Percentiles rank a stretch among this genome's conserved stretches.
These are phyloP conservation scores for Flammula alnicola DNA, from an alignment of 1,284 basidiomycete species.

Conservation along the genomic window DNA sequence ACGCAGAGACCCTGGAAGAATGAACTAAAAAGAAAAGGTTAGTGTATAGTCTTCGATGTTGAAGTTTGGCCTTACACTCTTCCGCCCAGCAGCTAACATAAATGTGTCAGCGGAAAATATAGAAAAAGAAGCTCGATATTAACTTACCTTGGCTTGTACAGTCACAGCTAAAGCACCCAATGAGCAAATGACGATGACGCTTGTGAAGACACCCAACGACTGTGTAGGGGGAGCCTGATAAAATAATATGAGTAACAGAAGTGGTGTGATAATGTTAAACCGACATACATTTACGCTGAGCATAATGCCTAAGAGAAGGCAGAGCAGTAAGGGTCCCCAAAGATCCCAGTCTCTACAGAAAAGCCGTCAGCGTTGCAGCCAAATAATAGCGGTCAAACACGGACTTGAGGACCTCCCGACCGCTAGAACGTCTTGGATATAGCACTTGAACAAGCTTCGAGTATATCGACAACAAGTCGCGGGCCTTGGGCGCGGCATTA, in stretches of 20 bases:
- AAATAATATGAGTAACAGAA: conserved; percentile 6
- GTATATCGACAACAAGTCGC: conserved; percentile 89
- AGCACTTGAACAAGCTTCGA: conserved; percentile 91
- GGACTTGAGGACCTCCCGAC: conserved; percentile 81
- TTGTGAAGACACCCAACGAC: conserved; percentile 88
- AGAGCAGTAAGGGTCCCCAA: conserved; percentile 92
- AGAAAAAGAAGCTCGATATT: not conserved
- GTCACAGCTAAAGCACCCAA: conserved; percentile 89
- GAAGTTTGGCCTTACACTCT: conserved; percentile 78
- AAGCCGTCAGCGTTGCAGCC: not conserved
- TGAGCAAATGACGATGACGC: conserved; percentile 90
- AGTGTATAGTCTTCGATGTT: not conserved
- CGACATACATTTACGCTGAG: conserved; percentile 82
- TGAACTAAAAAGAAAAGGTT: conserved; percentile 63
- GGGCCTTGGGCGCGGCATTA: conserved; percentile 54
- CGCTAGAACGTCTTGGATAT: conserved; percentile 78
- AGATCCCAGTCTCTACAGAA: conserved; percentile 88
- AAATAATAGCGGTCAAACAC: too few species aligned
- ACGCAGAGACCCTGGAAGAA: conserved; percentile 96
- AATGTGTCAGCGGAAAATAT: conserved; percentile 2
- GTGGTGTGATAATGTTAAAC: not conserved
- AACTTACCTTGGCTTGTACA: conserved; percentile 82
- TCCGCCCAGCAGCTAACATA: conserved; percentile 86
- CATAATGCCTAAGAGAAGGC: conserved; percentile 83
- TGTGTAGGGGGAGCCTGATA: conserved; percentile 83